Conservation (phyloP, 2,329 filamentous ascomycete genomes). For the Hymenoscyphus occultus region DNA sequence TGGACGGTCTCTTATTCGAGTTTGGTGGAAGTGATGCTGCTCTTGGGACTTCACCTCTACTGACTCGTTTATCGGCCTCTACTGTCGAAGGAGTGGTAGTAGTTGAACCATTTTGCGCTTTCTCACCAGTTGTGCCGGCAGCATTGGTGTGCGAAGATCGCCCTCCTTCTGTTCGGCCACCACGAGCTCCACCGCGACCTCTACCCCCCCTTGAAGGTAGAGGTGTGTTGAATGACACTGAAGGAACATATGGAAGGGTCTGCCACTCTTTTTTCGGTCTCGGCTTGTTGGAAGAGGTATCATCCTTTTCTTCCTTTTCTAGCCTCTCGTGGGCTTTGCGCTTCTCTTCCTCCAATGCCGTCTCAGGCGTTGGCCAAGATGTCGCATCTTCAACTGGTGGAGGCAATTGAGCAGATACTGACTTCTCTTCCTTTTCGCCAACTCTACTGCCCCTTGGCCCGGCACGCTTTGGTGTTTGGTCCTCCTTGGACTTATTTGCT, state of each 20-base stretch:
- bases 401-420: slow-evolving; percentile 40
- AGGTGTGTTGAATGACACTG: slow-evolving; percentile 82
- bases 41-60: slow-evolving; percentile 24
- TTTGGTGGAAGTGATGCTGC: slow-evolving; percentile 35
- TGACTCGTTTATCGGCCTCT: slow-evolving; percentile 27
- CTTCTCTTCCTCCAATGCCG: slow-evolving; percentile 71
- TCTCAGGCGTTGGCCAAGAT: slow-evolving; percentile 89
- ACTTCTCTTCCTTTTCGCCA: slow-evolving; percentile 36
- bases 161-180: slow-evolving; percentile 39
- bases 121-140: slow-evolving; percentile 29
- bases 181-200: slow-evolving; percentile 42
- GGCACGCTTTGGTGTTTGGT: slow-evolving; percentile 31
- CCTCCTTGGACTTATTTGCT: slow-evolving; percentile 31
- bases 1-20: slow-evolving; percentile 26
- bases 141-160: slow-evolving; percentile 35
- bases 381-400: slow-evolving; percentile 73
- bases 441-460: slow-evolving; percentile 32
- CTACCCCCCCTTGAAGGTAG: slow-evolving; percentile 61
- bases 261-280: slow-evolving; percentile 82
- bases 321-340: slow-evolving; percentile 66
- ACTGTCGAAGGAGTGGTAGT: slow-evolving; percentile 14
- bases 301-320: slow-evolving; percentile 62
- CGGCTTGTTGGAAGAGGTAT: slow-evolving; percentile 50
- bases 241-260: slow-evolving; percentile 76
- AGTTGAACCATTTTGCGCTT: slow-evolving; percentile 21